These are phyloP conservation scores for Kodamaea alishanica DNA, from an alignment of 1,139 yeast species.

Conservation along the genomic window DNA sequence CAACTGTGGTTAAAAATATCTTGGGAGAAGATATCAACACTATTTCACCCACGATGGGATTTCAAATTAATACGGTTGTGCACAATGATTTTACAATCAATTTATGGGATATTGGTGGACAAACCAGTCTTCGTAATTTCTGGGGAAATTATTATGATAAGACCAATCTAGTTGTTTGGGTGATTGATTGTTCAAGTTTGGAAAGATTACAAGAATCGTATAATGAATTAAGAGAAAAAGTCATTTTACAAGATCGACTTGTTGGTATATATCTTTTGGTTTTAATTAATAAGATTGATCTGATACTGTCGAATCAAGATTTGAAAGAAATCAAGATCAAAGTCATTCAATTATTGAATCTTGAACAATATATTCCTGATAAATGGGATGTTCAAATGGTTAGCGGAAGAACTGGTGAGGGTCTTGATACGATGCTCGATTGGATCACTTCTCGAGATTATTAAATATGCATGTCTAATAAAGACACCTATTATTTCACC, in stretches of 20 bases:
- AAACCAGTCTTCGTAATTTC: constrained; percentile 68
- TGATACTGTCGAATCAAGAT: constrained; percentile 21
- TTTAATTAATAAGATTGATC: constrained; percentile 56
- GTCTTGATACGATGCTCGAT: constrained; percentile 42
- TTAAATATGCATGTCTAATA: constrained; percentile 2
- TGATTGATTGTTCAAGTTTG: constrained; percentile 66
- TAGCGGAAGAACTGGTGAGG: constrained; percentile 58
- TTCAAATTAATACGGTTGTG: constrained; percentile 43
- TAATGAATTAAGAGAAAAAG: constrained; percentile 55
- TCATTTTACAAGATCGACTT: constrained; percentile 64
- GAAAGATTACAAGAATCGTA: constrained; percentile 65
- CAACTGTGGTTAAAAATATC: constrained; percentile 69
- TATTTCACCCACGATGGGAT: constrained; percentile 53
- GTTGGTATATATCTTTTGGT: constrained; percentile 61
- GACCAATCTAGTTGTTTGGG: constrained; percentile 87
- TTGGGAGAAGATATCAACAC: constrained; percentile 43
- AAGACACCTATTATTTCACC: no score
- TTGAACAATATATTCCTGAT: constrained; percentile 24
- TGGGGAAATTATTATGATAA: constrained; percentile 91
- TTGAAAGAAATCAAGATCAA: constrained; percentile 17
- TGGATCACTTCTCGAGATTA: constrained; percentile 36
- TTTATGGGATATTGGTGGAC: constrained; percentile 91
- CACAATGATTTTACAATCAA: constrained; percentile 35
- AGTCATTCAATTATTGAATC: constrained; percentile 22
- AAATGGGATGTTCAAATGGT: constrained; percentile 41